Evolutionary conservation across 108 stramenopile species (phyloP).

Genomic region (Licmophora abbreviata): DNA sequence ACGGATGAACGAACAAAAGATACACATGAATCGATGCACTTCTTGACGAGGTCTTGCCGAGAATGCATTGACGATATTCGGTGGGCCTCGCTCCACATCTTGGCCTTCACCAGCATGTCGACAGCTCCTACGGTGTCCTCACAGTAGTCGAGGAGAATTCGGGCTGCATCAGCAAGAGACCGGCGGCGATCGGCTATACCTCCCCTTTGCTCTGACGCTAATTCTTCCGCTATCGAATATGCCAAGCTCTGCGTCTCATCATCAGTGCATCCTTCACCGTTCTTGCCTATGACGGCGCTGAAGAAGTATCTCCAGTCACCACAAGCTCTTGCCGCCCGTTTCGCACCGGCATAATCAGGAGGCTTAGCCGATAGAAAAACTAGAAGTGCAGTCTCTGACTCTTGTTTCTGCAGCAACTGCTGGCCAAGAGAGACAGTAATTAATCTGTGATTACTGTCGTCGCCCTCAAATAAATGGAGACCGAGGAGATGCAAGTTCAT

Average conservation of each 20-base stretch:
- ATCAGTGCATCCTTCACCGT: slow-evolving; percentile 11
- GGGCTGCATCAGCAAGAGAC: slow-evolving; percentile 49
- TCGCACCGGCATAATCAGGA: slow-evolving; percentile 50
- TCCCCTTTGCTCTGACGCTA: slow-evolving; percentile 4
- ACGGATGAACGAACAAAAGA: slow-evolving; percentile 45
- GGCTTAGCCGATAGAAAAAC: slow-evolving; percentile 56
- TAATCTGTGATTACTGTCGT: slow-evolving; percentile 6
- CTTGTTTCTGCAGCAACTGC: slow-evolving; percentile 34
- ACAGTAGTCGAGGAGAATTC: slow-evolving; percentile 71
- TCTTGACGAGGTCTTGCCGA: slow-evolving; percentile 51
- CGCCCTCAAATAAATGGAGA: slow-evolving; percentile 42
- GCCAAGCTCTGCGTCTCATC: slow-evolving; percentile 1
- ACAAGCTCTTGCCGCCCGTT: slow-evolving; percentile 51
- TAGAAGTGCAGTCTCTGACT: slow-evolving; percentile 44
- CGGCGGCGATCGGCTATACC: slow-evolving; percentile 19
- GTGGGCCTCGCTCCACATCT: slow-evolving; percentile 65
- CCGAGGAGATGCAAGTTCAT: slow-evolving; percentile 53
- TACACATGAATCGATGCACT: slow-evolving; percentile 40
- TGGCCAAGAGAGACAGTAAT: slow-evolving; percentile 64
- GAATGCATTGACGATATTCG: slow-evolving; percentile 35
- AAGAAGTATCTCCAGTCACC: slow-evolving; percentile 74
- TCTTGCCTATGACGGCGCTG: slow-evolving; percentile 15
- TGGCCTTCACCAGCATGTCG: slow-evolving; percentile 56
- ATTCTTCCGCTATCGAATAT: slow-evolving; percentile 29
- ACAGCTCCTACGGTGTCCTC: slow-evolving; percentile 55